These are phyloP conservation scores for Eucalyptus regnans DNA, from an alignment of 345 rosid genomes.

Conservation along the genomic window DNA sequence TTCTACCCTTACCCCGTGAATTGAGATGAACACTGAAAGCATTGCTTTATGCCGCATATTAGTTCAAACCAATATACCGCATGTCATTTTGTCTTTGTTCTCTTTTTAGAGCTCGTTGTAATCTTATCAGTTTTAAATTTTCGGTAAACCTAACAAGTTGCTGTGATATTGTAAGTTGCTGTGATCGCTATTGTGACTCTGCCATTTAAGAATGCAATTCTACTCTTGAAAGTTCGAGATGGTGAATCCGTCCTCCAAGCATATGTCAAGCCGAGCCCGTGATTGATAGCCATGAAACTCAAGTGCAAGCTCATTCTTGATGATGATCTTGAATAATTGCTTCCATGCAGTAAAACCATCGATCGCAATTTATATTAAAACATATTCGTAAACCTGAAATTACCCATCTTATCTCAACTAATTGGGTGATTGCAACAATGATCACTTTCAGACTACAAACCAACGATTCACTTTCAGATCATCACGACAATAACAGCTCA, in stretches of 20 bases:
- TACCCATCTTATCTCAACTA: too few species aligned
- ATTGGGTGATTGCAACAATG: too few species aligned
- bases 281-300: too few species aligned
- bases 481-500: background rate
- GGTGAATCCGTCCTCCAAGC: too few species aligned
- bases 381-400: too few species aligned
- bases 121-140: background rate
- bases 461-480: background rate
- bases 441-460: background rate
- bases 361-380: too few species aligned
- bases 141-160: background rate
- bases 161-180: background rate
- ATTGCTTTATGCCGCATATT: background rate
- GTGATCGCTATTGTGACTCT: too few species aligned
- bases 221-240: background rate
- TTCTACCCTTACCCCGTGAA: too few species aligned
- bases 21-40: background rate
- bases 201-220: background rate
- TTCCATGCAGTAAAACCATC: rapidly evolving
- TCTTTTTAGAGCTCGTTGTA: background rate
- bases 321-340: background rate
- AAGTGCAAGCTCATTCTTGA: background rate
- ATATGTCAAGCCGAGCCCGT: rapidly evolving
- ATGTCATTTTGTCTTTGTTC: background rate
- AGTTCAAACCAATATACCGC: background rate